Evolutionary conservation across 495 filamentous ascomycete genomes (phyloP).

Genomic region (Corynascus novoguineensis): DNA sequence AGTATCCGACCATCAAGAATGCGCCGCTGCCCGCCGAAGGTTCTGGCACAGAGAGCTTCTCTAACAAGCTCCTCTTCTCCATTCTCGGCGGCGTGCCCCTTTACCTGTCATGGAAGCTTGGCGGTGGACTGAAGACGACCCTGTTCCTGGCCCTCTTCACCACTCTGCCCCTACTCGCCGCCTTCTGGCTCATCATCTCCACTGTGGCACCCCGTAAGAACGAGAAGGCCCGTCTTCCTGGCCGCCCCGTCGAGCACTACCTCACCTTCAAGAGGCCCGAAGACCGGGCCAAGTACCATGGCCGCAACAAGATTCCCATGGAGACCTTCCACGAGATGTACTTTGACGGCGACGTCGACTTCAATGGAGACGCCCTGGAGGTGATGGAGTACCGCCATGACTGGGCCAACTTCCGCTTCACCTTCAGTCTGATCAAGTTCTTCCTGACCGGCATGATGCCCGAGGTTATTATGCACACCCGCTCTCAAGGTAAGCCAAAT

Average conservation of each 20-base stretch:
- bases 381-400: conserved; percentile 80
- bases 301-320: conserved; percentile 76
- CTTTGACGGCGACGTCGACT: conserved; percentile 77
- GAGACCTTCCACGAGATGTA: conserved; percentile 88
- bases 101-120: conserved; percentile 62
- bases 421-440: conserved; percentile 52
- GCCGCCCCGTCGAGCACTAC: conserved; percentile 77
- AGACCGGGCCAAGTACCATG: conserved; percentile 66
- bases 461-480: conserved; percentile 73
- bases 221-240: conserved; percentile 70
- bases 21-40: conserved; percentile 74
- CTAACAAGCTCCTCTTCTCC: conserved; percentile 55
- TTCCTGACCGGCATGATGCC: conserved; percentile 55
- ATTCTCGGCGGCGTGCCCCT: conserved; percentile 56
- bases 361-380: conserved; percentile 78
- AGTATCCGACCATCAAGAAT: conserved; percentile 78
- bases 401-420: conserved; percentile 81
- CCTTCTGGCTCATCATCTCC: conserved; percentile 66
- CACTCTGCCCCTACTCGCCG: conserved; percentile 60
- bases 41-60: conserved; percentile 63
- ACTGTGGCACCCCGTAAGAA: conserved; percentile 65
- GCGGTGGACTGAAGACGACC: conserved; percentile 65
- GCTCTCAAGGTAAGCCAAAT: conserved; percentile 56
- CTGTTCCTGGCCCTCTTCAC: conserved; percentile 65
- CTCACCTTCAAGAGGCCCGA: conserved; percentile 73